Percentiles rank a stretch among this genome's conserved stretches.
Conservation (phyloP, 2,329 filamentous ascomycete species). For the Botrytis aclada region DNA sequence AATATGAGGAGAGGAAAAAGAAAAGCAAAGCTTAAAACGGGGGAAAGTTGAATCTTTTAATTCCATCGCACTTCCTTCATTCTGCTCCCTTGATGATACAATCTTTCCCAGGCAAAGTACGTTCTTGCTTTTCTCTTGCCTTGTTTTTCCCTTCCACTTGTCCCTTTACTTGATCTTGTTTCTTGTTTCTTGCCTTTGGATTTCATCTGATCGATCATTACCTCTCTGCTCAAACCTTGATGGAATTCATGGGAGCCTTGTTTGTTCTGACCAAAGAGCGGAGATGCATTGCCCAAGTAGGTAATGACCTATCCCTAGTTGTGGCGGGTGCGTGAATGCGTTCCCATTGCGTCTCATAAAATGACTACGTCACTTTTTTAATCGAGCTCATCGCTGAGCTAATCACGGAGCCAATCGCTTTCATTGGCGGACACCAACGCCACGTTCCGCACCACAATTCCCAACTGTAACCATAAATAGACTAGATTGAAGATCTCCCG, state of each 20-base stretch:
- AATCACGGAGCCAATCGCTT: neutral
- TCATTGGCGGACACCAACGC: slow-evolving; percentile 6
- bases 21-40: neutral
- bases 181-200: neutral
- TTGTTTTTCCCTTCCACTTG: neutral
- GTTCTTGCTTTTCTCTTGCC: neutral
- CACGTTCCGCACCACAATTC: neutral
- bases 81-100: neutral
- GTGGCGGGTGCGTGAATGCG: neutral
- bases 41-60: neutral
- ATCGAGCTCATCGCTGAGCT: neutral
- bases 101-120: too few species aligned
- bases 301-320: neutral
- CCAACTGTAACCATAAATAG: neutral
- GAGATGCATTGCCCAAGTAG: neutral
- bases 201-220: neutral
- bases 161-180: neutral
- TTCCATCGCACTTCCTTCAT: neutral
- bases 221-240: neutral
- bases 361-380: neutral
- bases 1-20: neutral
- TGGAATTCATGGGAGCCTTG: neutral
- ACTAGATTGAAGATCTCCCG: neutral
- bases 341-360: too few species aligned
- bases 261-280: neutral